A percentile compares a stretch with the other conserved stretches of the same genome.
Conservation (phyloP, 176 grass and related monocot species). For the Elaeis guineensis region DNA sequence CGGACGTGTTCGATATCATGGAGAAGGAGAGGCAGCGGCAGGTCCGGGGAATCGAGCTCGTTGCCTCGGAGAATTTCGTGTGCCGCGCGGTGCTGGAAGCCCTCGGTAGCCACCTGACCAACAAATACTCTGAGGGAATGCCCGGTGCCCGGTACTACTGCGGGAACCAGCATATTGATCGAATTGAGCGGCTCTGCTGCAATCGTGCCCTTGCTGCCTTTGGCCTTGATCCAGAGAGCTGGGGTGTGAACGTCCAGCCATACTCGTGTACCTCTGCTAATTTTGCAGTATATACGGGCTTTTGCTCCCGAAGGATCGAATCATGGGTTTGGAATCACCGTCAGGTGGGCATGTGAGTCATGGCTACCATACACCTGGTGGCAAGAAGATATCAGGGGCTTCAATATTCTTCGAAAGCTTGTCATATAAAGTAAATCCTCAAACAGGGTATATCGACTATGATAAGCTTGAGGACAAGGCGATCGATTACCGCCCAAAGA, state of each 20-base stretch:
- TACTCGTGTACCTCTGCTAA: too few species aligned
- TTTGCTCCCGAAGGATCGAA: too few species aligned
- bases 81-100: constrained; percentile 6
- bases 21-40: constrained; percentile 9
- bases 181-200: constrained; percentile 3
- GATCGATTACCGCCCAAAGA: constrained; percentile 11
- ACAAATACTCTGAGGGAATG: constrained; percentile 14
- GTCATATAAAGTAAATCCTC: constrained; percentile 4
- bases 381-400: constrained; percentile 10
- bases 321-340: not conserved
- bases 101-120: constrained; percentile 5
- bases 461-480: constrained; percentile 9
- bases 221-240: too few species aligned
- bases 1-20: not conserved
- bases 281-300: too few species aligned
- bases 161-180: constrained; percentile 5
- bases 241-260: too few species aligned
- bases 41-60: constrained; percentile 7
- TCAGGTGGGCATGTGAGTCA: constrained; percentile 11
- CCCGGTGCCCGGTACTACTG: constrained; percentile 8
- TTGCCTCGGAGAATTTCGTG: constrained; percentile 10
- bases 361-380: constrained; percentile 3
- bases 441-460: constrained; percentile 10
- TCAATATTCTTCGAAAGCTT: constrained; percentile 14
- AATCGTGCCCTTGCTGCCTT: constrained; percentile 2